Percentiles rank a stretch among this genome's conserved stretches.
Evolutionary conservation across 257 asterid genomes (phyloP).

Genomic region (Mentha longifolia): DNA sequence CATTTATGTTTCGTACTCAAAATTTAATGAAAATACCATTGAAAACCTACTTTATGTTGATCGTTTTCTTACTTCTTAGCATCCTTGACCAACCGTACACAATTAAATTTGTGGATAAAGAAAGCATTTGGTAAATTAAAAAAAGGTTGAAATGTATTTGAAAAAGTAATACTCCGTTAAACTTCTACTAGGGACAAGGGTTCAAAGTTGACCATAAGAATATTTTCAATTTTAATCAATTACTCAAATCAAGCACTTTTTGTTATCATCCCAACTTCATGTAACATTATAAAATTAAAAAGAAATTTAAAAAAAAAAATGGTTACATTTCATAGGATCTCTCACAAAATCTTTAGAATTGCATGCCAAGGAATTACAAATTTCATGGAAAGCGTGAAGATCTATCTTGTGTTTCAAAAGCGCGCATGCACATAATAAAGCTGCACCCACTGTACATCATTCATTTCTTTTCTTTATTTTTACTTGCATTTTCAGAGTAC

Average conservation of each 20-base stretch:
- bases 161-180: no score
- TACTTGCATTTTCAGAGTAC: conserved; percentile 14
- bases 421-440: conserved; percentile 32
- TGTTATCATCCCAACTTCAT: not conserved
- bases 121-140: no score
- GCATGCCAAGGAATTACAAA: conserved; percentile 36
- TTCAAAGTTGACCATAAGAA: no score
- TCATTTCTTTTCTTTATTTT: not conserved
- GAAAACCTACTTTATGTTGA: no score
- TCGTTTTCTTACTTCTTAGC: no score
- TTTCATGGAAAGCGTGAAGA: conserved; percentile 32
- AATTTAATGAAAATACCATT: no score
- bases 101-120: no score
- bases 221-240: not conserved
- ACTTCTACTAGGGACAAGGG: no score
- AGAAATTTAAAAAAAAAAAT: not conserved
- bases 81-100: no score
- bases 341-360: conserved; percentile 21
- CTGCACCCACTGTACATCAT: not conserved
- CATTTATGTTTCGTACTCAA: no score
- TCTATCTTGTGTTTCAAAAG: conserved; percentile 41
- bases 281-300: not conserved
- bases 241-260: not conserved
- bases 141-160: no score
- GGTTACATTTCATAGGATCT: conserved; percentile 30